phyloP scores from a whole-genome alignment of 139 green algal genomes.

The Zygnema circumcarinatum region DNA sequence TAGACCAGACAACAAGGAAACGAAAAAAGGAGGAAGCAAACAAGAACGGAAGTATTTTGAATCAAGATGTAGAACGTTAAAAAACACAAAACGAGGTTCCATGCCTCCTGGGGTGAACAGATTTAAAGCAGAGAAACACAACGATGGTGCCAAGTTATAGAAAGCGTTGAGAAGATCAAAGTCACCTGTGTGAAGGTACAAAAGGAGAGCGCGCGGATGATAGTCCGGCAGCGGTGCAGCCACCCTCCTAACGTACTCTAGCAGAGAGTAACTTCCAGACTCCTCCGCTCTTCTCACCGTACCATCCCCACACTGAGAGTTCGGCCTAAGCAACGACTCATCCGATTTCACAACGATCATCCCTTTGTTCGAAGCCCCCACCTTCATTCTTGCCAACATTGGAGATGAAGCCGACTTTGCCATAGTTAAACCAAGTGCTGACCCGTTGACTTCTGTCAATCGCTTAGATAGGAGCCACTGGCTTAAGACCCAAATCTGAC shows the following conservation, averaged over 20 bases:
- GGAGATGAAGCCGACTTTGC: not conserved
- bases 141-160: too few species aligned
- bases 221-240: not conserved
- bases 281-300: not conserved
- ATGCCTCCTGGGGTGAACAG: too few species aligned
- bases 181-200: not conserved
- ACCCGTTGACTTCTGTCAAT: not conserved
- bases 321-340: not conserved
- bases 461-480: not conserved
- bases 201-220: not conserved
- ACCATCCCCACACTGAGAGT: not conserved
- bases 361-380: not conserved
- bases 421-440: not conserved
- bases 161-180: not conserved
- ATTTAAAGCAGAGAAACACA: too few species aligned
- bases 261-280: not conserved
- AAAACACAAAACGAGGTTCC: too few species aligned
- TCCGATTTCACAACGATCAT: not conserved
- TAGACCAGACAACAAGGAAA: too few species aligned
- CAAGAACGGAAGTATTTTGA: too few species aligned
- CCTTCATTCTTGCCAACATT: not conserved
- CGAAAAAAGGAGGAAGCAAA: too few species aligned
- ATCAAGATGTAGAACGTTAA: too few species aligned
- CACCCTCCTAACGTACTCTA: not conserved
- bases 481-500: not conserved